Evolutionary conservation across 1,284 basidiomycete species (phyloP).

Genomic region (Hypsizygus ulmarius): DNA sequence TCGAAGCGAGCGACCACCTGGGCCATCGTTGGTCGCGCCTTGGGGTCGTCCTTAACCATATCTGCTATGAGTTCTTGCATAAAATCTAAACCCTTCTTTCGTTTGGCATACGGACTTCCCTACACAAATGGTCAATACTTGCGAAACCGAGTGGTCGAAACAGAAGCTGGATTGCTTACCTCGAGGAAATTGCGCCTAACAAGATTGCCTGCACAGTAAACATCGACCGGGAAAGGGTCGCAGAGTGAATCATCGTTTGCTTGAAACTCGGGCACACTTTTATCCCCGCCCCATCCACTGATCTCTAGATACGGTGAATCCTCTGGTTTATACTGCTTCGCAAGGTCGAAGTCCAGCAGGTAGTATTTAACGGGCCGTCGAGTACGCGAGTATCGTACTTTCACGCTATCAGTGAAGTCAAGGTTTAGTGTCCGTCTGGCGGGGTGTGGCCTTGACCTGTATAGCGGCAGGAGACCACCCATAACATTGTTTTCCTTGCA

Average conservation of each 20-base stretch:
- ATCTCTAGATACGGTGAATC: constrained; percentile 15
- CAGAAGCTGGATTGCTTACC: constrained; percentile 15
- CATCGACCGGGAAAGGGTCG: constrained; percentile 36
- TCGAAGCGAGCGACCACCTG: constrained; percentile 25
- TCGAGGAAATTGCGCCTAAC: constrained; percentile 28
- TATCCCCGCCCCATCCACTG: constrained; percentile 14
- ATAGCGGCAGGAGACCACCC: constrained; percentile 26
- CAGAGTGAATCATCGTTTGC: constrained; percentile 21
- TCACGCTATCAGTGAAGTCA: constrained; percentile 18
- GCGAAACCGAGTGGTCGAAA: too few species aligned
- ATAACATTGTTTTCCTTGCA: constrained; percentile 35
- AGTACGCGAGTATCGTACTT: constrained; percentile 25
- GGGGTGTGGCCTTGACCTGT: constrained; percentile 23
- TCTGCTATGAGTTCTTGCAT: constrained; percentile 18
- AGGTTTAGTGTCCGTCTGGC: constrained; percentile 12
- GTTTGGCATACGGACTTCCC: background rate
- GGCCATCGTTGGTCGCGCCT: constrained; percentile 26
- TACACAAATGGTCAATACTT: too few species aligned
- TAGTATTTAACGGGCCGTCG: constrained; percentile 31
- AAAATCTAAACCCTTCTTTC: constrained; percentile 14
- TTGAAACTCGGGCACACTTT: constrained; percentile 12
- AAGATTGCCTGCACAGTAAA: constrained; percentile 36
- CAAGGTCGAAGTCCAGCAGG: constrained; percentile 33
- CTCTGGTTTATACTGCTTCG: constrained; percentile 22
- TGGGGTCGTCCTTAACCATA: constrained; percentile 27